A percentile compares a stretch with the other conserved stretches of the same genome.
These are phyloP conservation scores for Arthrobotrys sphaeroides DNA, from an alignment of 2,329 filamentous ascomycete species.

Conservation along the genomic window DNA sequence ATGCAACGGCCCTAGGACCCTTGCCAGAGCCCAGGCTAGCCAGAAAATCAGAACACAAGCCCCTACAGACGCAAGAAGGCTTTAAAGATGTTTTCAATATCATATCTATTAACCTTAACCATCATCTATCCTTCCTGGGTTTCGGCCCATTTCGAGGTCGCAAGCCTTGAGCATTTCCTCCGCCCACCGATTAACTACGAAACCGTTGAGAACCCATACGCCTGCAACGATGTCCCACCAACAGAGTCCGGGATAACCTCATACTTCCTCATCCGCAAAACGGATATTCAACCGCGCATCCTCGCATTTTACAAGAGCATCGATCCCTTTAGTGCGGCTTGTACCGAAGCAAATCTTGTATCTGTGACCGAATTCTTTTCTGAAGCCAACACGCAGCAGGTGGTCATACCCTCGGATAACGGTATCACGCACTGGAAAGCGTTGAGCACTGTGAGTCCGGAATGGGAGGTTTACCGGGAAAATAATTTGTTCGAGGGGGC, in stretches of 20 bases:
- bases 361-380: not conserved
- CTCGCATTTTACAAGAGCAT: conserved; percentile 13
- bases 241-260: not conserved
- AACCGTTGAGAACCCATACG: not conserved
- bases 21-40: too few species aligned
- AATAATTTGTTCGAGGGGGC: not conserved
- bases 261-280: conserved; percentile 17
- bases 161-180: conserved; percentile 18
- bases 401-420: not conserved
- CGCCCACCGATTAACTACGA: not conserved
- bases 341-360: conserved; percentile 8
- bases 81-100: not conserved
- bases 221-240: conserved; percentile 3
- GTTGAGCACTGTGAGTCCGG: not conserved
- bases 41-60: too few species aligned
- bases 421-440: conserved; percentile 22
- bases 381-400: conserved; percentile 4
- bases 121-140: not conserved
- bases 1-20: too few species aligned
- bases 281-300: not conserved
- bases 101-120: not conserved
- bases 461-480: not conserved
- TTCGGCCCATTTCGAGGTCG: conserved; percentile 10
- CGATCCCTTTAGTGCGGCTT: conserved; percentile 7
- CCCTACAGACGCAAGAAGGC: too few species aligned